Percentiles rank a stretch among this genome's conserved stretches.
These are phyloP conservation scores for Boletus sp. DNA, from an alignment of 1,284 basidiomycete species.

Conservation along the genomic window DNA sequence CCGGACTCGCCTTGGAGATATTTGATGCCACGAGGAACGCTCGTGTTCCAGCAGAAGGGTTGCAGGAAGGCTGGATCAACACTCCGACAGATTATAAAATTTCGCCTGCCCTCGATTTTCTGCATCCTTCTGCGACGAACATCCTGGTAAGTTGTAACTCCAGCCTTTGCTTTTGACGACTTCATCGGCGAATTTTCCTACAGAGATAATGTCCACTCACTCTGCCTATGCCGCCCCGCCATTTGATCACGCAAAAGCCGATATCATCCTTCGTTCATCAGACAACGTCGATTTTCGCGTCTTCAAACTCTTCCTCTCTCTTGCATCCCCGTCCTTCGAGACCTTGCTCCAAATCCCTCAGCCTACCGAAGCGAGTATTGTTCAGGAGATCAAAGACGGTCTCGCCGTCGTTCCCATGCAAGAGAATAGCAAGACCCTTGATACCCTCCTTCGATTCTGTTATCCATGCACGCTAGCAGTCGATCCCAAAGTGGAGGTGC, in stretches of 20 bases:
- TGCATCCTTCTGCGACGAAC: background rate
- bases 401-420: background rate
- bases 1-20: too few relatives aligned
- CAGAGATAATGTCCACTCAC: constrained; percentile 1
- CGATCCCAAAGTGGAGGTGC: background rate
- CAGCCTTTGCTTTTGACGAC: background rate
- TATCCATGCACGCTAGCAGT: background rate
- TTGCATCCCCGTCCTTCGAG: constrained; percentile 27
- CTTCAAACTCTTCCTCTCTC: too few relatives aligned
- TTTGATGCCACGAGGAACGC: too few relatives aligned
- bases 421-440: background rate
- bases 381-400: constrained; percentile 13
- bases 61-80: background rate
- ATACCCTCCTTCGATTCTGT: constrained; percentile 3
- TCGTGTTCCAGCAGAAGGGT: background rate
- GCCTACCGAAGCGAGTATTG: constrained; percentile 15
- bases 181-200: background rate
- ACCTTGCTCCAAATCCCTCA: constrained; percentile 42
- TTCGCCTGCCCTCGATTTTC: too few relatives aligned
- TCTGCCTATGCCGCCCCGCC: constrained; percentile 15
- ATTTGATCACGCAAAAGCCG: constrained; percentile 24
- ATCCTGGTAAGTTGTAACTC: background rate
- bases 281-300: constrained; percentile 32
- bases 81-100: background rate
- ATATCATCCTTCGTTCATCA: constrained; percentile 39